Conservation (phyloP, 495 filamentous ascomycete genomes). For the Thermothielavioides terrestris region DNA sequence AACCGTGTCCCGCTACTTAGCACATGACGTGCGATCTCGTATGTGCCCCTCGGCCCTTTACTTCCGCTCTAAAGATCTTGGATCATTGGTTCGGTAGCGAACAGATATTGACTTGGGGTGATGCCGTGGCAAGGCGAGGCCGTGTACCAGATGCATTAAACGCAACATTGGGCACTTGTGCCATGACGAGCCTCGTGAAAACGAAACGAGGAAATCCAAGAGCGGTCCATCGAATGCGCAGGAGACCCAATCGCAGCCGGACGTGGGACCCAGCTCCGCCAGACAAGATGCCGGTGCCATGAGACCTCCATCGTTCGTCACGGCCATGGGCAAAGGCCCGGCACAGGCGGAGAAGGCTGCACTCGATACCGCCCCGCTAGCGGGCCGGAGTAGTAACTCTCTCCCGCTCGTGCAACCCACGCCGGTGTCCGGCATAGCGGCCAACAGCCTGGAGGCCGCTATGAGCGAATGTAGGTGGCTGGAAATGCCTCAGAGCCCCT, state of each 20-base stretch:
- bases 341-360: slow-evolving; percentile 33
- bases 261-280: slow-evolving; percentile 32
- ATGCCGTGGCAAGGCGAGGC: slow-evolving; percentile 56
- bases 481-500: slow-evolving; percentile 15
- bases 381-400: slow-evolving; percentile 29
- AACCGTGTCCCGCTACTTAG: slow-evolving; percentile 37
- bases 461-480: slow-evolving; percentile 67
- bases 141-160: slow-evolving; percentile 96
- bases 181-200: slow-evolving; percentile 91
- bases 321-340: slow-evolving; percentile 23
- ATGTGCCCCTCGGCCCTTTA: slow-evolving; percentile 51
- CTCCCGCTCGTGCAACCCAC: slow-evolving; percentile 51
- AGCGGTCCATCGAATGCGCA: slow-evolving; percentile 52
- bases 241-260: slow-evolving; percentile 39
- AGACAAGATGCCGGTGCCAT: slow-evolving; percentile 33
- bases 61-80: background rate
- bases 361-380: slow-evolving; percentile 35
- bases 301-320: slow-evolving; percentile 36
- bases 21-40: slow-evolving; percentile 99
- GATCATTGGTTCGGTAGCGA: slow-evolving; percentile 9
- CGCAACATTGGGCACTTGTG: slow-evolving; percentile 98
- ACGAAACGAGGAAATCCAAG: slow-evolving; percentile 56
- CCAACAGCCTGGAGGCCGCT: slow-evolving; percentile 46
- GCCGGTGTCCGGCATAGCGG: slow-evolving; percentile 44
- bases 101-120: slow-evolving; percentile 18